A percentile compares a stretch with the other conserved stretches of the same genome.
Conservation (phyloP, 495 filamentous ascomycete genomes). For the Glarea lozoyensis region DNA sequence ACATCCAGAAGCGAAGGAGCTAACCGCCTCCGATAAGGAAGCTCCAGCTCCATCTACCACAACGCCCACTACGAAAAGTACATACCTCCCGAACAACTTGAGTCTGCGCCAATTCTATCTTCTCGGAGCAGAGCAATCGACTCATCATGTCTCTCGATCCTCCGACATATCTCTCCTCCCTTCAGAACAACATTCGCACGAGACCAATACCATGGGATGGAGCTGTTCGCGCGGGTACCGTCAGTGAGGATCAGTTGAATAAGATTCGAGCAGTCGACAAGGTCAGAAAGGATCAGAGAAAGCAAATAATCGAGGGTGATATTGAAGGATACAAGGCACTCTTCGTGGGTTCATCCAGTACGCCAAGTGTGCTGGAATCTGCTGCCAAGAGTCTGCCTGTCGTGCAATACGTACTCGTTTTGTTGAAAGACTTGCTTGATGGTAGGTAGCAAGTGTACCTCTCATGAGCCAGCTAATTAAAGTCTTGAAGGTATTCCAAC, state of each 20-base stretch:
- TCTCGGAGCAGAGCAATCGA: constrained; percentile 15
- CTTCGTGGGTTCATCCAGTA: constrained; percentile 63
- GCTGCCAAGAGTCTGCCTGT: constrained; percentile 77
- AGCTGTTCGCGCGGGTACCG: constrained; percentile 83
- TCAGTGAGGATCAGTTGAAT: constrained; percentile 89
- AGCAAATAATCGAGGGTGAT: constrained; percentile 71
- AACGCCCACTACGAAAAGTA: no score
- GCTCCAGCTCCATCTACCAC: no score
- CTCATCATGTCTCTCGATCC: constrained; percentile 28
- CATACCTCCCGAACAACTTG: no score
- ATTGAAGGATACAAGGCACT: constrained; percentile 67
- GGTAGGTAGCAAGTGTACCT: constrained; percentile 37
- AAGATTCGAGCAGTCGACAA: constrained; percentile 98
- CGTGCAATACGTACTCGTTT: constrained; percentile 86
- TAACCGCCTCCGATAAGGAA: no score
- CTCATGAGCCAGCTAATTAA: constrained; percentile 7
- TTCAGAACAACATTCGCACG: constrained; percentile 90
- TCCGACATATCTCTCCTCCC: constrained; percentile 78
- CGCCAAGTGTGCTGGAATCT: constrained; percentile 70
- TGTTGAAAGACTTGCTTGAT: constrained; percentile 80
- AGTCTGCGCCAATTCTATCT: no score
- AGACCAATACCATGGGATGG: constrained; percentile 97
- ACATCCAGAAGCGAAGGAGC: no score
- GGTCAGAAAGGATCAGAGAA: constrained; percentile 80
- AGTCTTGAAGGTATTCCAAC: constrained; percentile 59